phyloP scores from a whole-genome alignment of 169 alveolate species.

The Plasmodium fragile region DNA sequence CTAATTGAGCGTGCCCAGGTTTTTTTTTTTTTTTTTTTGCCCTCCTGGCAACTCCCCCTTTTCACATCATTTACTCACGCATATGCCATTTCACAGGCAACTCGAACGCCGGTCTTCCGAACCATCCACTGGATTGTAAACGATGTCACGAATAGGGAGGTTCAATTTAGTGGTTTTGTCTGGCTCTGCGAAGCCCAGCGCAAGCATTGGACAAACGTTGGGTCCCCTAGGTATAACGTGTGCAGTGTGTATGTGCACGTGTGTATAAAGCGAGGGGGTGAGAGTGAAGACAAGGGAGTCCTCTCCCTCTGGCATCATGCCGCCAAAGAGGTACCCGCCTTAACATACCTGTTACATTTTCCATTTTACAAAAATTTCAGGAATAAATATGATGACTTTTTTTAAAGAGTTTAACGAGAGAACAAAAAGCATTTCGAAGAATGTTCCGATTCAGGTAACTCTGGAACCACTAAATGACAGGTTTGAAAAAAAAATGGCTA shows the following conservation, averaged over 20 bases:
- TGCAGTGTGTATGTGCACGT: background rate
- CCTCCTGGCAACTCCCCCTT: constrained; percentile 4
- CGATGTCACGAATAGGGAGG: constrained; percentile 77
- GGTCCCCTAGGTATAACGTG: constrained; percentile 91
- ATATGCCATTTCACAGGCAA: background rate
- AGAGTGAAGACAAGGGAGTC: background rate
- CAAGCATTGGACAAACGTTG: constrained; percentile 93
- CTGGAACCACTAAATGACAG: constrained; percentile 87
- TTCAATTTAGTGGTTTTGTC: constrained; percentile 88
- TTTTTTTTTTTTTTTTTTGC: background rate
- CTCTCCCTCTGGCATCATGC: background rate
- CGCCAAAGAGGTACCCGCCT: background rate
- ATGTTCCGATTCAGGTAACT: constrained; percentile 91
- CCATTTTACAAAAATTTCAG: constrained; percentile 6
- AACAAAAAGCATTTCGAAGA: constrained; percentile 86
- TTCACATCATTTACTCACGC: background rate
- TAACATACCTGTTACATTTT: background rate
- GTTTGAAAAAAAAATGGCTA: constrained; percentile 44
- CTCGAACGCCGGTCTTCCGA: background rate
- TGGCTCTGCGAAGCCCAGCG: constrained; percentile 93
- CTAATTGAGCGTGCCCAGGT: background rate
- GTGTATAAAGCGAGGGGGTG: background rate
- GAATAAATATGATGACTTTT: constrained; percentile 91
- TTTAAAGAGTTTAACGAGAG: constrained; percentile 93
- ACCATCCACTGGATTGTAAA: background rate